Conservation (phyloP, 1,139 yeast genomes). For the Zygosaccharomyces pseudobailii region DNA sequence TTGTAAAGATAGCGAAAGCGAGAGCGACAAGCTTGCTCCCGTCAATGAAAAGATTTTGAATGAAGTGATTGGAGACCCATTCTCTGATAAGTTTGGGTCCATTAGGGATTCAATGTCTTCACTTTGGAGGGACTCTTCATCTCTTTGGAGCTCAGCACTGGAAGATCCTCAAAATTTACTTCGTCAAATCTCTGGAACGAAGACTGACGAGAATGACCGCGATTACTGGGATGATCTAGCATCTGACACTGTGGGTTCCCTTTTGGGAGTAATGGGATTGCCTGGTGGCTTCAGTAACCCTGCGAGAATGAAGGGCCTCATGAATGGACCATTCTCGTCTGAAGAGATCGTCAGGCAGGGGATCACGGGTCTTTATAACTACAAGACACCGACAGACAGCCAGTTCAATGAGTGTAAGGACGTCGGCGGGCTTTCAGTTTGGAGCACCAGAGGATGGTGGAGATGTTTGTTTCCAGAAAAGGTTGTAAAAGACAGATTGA, state of each 20-base stretch:
- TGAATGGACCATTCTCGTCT: slow-evolving; percentile 16
- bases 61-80: slow-evolving; percentile 10
- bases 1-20: slow-evolving; percentile 15
- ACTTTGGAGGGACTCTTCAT: slow-evolving; percentile 12
- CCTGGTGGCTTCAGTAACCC: slow-evolving; percentile 23
- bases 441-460: slow-evolving; percentile 84
- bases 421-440: slow-evolving; percentile 62
- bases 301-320: slow-evolving; percentile 13
- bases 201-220: slow-evolving; percentile 6
- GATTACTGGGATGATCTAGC: slow-evolving; percentile 13
- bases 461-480: slow-evolving; percentile 74
- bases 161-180: slow-evolving; percentile 19
- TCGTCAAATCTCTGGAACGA: slow-evolving; percentile 7
- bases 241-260: slow-evolving; percentile 20
- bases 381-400: slow-evolving; percentile 57
- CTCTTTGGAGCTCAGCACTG: slow-evolving; percentile 13
- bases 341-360: slow-evolving; percentile 19
- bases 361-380: slow-evolving; percentile 47
- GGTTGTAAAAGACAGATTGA: slow-evolving; percentile 37
- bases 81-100: slow-evolving; percentile 12
- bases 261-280: slow-evolving; percentile 19
- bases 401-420: slow-evolving; percentile 60
- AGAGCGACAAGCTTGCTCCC: slow-evolving; percentile 13
- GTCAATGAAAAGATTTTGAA: slow-evolving; percentile 13
- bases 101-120: slow-evolving; percentile 16